Evolutionary conservation across 2,329 filamentous ascomycete genomes (phyloP), one percentile per base, ranked within the genome.

Genomic region (Blumeria hordei): DNA sequence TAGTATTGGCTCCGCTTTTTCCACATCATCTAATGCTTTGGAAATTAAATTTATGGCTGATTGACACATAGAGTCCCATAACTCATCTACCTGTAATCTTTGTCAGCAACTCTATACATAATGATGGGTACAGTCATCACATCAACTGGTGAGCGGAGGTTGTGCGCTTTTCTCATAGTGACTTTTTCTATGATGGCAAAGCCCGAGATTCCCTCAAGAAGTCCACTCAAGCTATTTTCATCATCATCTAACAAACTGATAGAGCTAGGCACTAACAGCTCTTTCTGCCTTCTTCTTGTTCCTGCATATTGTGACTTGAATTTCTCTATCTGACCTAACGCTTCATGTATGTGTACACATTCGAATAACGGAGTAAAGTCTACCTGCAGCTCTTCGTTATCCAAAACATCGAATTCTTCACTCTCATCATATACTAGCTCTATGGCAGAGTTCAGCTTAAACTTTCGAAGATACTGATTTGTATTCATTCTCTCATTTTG

Each of bases 31-130:
- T 4, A 98, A 71, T 0, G 86, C 83, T 61, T 82, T 85, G 0
- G 82, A 81, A 58, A 94, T 93, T 51, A 96, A 72, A 8, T 75
- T 76, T 60, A 96, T 87, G 0, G 86, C 83, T 47, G 83, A 81
- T 63, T 88, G 85, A 64, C 90, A 96, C 85, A 96, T 92, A 0
- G 88, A 95, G 63, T 96, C 90, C 92, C 92, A 98, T 1, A 98
- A 72, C 68, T 96, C 92, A 64, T 98, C 92, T n/a, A 95, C 80
- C 84, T 88, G 21, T 28, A 58, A 28, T 55, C 28, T n/a, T 18
- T 35, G 54, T 64, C 39, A 64, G 59, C 39, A 18, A 11, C 10
- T 39, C 21, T 11, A 33, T 32, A 3, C 16, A 43, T 7, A 11
- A 44, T 10, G 2, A 33, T 12, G 7, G 47, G 47, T 18, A 14